Evolutionary conservation across 257 asterid species (phyloP), one percentile per base, ranked within the genome.

Genomic region (Solanum corneliomulleri): DNA sequence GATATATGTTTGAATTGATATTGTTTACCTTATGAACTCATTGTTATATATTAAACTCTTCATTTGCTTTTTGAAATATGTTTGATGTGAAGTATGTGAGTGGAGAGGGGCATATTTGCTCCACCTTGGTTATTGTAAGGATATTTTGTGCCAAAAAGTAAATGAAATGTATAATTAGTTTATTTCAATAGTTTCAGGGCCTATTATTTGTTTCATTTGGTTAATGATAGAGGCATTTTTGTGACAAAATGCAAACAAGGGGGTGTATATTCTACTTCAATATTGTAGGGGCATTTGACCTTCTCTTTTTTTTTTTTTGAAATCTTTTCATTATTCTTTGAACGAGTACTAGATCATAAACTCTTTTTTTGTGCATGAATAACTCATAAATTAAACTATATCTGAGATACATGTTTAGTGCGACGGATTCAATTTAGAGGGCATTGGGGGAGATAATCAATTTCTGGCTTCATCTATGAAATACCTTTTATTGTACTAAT

Each of bases 311-410:
- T 18, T 7, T 20, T 56, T 56, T 21, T 23, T 60, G 7, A 29
- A 29, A 18, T 1, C n/a, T 1, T 0, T 2, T 56, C 4, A 0
- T 20, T 18, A 2, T 18, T 56, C n/a, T 56, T 56, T 18, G 9
- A 56, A 56, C 2, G 64, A 0, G 11, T 4, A 18, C n/a, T 44
- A 11, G 15, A 11, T 41, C 11, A 41, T 11, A 44, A 44, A 44
- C 5, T 18, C 23, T 7, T 18, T 56, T 56, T 20, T 21, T 60
- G 6, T 23, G 29, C 13, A 21, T 52, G 60, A 1, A 60, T 21
- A 60, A 21, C 5, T 21, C 27, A 23, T 23, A 60, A 21, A 60
- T 60, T 23, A 23, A 60, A 60, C 5, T 12, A 60, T 60, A 60
- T 21, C 1, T 6, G 13, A 56, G 64, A 56, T 2, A n/a, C 18